Evolutionary conservation across 352 stramenopile genomes (phyloP).

Genomic region (Phytophthora sojae): DNA sequence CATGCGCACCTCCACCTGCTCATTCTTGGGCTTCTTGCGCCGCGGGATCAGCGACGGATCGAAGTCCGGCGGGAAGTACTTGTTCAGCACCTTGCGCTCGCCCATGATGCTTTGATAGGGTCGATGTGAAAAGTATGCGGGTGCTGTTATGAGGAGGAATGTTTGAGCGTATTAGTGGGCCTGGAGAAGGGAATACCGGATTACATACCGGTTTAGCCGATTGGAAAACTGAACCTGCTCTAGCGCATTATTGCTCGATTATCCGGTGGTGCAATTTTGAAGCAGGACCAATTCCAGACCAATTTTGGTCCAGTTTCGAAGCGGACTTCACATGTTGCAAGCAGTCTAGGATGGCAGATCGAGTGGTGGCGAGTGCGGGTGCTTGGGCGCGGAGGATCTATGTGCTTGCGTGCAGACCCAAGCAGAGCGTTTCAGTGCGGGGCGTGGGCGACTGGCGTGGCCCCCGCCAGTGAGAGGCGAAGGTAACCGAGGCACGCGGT

Average conservation of each 20-base stretch:
- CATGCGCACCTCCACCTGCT: conserved; percentile 98
- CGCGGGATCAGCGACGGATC: conserved; percentile 96
- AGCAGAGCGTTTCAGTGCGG: conserved; percentile 2
- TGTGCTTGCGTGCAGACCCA: conserved; percentile 17
- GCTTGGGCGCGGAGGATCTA: conserved; percentile 23
- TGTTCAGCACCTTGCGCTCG: conserved; percentile 99
- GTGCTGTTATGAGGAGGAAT: not conserved
- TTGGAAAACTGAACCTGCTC: conserved; percentile 9
- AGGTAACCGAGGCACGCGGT: conserved; percentile 9
- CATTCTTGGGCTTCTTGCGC: conserved; percentile 94
- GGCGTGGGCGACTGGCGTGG: conserved; percentile 12
- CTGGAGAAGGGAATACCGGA: not conserved
- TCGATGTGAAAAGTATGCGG: not conserved
- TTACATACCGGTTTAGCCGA: too few species aligned
- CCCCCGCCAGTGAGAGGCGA: conserved; percentile 16
- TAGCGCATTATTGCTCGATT: conserved; percentile 8
- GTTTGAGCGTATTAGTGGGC: not conserved
- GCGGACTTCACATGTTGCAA: too few species aligned
- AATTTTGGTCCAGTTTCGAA: too few species aligned
- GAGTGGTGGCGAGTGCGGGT: conserved; percentile 13
- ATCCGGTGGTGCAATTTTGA: conserved; percentile 17
- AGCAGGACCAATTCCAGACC: too few species aligned
- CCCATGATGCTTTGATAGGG: conserved; percentile 84
- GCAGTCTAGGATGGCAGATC: not conserved
- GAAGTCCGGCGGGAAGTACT: conserved; percentile 99